These are phyloP conservation scores for Mycena maculata DNA, from an alignment of 768 basidiomycete species.

Conservation along the genomic window DNA sequence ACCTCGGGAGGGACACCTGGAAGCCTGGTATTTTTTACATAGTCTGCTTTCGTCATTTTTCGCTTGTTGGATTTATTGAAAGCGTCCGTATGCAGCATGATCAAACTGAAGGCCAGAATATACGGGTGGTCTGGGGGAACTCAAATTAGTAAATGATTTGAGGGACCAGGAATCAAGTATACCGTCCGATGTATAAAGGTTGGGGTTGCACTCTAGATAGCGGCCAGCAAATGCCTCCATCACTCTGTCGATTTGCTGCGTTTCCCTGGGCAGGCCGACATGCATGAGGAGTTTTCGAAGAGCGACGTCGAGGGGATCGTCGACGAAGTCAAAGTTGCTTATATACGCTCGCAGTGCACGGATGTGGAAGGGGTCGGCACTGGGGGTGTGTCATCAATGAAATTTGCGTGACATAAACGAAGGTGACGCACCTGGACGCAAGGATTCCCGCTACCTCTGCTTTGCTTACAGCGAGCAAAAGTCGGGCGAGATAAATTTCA, in stretches of 20 bases:
- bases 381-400: conserved; percentile 45
- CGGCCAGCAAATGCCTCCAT: conserved; percentile 94
- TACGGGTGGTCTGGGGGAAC: conserved; percentile 84
- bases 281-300: conserved; percentile 92
- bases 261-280: conserved; percentile 91
- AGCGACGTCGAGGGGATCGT: conserved; percentile 91
- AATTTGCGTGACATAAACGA: background rate
- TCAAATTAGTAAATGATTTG: conserved; percentile 3
- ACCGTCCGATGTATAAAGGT: conserved; percentile 84
- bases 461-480: conserved; percentile 74
- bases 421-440: conserved; percentile 75
- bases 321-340: conserved; percentile 78
- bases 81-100: conserved; percentile 98
- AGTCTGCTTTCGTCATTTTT: conserved; percentile 97
- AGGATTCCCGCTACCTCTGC: conserved; percentile 84
- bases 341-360: conserved; percentile 80
- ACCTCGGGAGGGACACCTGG: conserved; percentile 87
- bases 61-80: conserved; percentile 98
- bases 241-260: conserved; percentile 98
- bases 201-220: conserved; percentile 87
- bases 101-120: conserved; percentile 95
- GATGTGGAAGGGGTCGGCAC: conserved; percentile 77
- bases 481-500: conserved; percentile 72
- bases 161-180: conserved; percentile 32
- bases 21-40: conserved; percentile 90